These are phyloP conservation scores for Athelia sp. DNA, from an alignment of 1,284 basidiomycete genomes.

Conservation along the genomic window DNA sequence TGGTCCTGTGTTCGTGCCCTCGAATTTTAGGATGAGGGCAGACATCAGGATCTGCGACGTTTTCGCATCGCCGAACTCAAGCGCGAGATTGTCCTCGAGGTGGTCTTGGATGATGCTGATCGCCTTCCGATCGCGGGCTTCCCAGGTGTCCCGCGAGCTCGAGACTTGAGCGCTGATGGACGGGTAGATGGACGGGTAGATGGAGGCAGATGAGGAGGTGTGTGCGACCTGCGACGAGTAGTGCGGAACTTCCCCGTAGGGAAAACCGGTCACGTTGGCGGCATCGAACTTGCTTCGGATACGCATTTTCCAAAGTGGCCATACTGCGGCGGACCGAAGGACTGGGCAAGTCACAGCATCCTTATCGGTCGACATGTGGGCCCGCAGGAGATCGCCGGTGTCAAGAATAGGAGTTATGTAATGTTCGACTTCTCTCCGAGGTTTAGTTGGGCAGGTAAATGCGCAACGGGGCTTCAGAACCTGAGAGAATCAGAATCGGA, in stretches of 20 bases:
- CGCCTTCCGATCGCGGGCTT: background rate
- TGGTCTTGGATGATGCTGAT: background rate
- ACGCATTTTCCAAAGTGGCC: background rate
- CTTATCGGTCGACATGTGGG: background rate
- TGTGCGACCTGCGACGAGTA: background rate
- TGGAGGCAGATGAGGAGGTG: background rate
- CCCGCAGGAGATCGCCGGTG: too few relatives aligned
- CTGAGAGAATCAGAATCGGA: background rate
- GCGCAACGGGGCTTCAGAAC: background rate
- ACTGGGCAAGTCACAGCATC: background rate
- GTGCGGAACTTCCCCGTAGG: background rate
- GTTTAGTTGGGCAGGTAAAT: background rate
- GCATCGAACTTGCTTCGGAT: background rate
- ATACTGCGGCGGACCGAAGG: background rate
- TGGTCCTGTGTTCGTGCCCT: background rate
- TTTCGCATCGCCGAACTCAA: background rate
- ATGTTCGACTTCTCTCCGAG: background rate
- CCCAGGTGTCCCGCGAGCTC: background rate
- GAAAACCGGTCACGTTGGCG: background rate
- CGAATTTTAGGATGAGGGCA: background rate
- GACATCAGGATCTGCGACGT: background rate
- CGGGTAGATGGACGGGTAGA: background rate
- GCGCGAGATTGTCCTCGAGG: background rate
- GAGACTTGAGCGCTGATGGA: background rate
- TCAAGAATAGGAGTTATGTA: too few relatives aligned